phyloP scores from a whole-genome alignment of 1,139 yeast species.

The Yamadazyma membranifaciens region DNA sequence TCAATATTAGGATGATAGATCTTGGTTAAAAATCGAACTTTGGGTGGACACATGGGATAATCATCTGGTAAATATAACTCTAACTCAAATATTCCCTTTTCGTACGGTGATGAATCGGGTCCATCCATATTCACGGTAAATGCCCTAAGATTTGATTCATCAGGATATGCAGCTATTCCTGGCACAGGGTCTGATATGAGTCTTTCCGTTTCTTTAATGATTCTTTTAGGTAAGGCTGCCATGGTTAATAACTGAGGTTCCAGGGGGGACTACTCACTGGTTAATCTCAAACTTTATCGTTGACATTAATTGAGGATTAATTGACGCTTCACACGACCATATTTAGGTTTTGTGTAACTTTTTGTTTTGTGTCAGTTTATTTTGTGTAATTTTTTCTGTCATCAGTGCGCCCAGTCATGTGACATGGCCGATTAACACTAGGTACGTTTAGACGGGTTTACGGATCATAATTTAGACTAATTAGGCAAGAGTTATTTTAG shows the following conservation, averaged over 20 bases:
- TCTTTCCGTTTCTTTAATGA: constrained; percentile 91
- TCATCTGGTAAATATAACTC: constrained; percentile 86
- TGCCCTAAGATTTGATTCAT: constrained; percentile 88
- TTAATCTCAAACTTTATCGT: too few relatives aligned
- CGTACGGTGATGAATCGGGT: constrained; percentile 83
- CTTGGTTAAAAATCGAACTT: constrained; percentile 86
- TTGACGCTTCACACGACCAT: constrained; percentile 1
- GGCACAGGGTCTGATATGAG: constrained; percentile 94
- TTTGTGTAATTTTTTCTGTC: too few relatives aligned
- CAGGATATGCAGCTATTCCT: constrained; percentile 90
- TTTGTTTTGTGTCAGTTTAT: too few relatives aligned
- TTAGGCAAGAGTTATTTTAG: too few relatives aligned
- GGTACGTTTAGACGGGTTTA: background rate
- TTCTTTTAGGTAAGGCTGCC: constrained; percentile 81
- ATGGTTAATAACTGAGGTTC: constrained; percentile 15
- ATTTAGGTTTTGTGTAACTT: too few relatives aligned
- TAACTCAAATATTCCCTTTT: constrained; percentile 69
- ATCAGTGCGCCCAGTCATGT: background rate
- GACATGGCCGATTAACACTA: background rate
- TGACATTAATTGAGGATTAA: constrained; percentile 1
- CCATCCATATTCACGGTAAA: constrained; percentile 87
- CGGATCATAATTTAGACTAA: too few relatives aligned
- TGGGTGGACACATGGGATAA: constrained; percentile 92
- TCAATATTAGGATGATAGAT: constrained; percentile 97
- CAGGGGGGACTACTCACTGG: background rate